Percentiles rank a stretch among this genome's conserved stretches.
Conservation (phyloP, 2,329 filamentous ascomycete genomes). For the Penicillium sp. region DNA sequence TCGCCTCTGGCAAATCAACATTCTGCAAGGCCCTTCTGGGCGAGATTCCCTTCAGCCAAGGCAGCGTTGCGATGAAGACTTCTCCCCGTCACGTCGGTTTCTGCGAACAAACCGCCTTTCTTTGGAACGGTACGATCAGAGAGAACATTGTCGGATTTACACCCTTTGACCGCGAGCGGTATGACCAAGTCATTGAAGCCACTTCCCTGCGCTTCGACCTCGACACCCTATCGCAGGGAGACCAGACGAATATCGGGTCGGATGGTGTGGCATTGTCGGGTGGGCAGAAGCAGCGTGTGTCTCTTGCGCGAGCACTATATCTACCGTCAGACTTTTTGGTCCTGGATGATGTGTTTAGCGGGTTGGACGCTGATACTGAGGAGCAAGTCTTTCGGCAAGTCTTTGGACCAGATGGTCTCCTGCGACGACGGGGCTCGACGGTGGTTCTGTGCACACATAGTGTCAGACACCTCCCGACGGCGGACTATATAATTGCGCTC, state of each 20-base stretch:
- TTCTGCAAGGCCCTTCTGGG: constrained; percentile 11
- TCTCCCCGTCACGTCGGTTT: not conserved
- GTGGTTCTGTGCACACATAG: not conserved
- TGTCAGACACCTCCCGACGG: not conserved
- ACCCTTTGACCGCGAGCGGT: constrained; percentile 3
- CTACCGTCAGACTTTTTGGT: constrained; percentile 1
- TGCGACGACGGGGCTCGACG: not conserved
- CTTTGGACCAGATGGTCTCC: constrained; percentile 29
- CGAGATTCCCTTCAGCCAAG: constrained; percentile 6
- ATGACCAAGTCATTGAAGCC: not conserved
- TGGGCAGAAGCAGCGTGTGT: constrained; percentile 15
- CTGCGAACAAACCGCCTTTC: not conserved
- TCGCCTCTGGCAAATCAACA: constrained; percentile 15
- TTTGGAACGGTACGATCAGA: not conserved
- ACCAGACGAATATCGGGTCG: constrained; percentile 8
- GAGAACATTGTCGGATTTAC: not conserved
- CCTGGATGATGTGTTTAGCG: constrained; percentile 48
- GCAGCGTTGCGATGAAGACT: not conserved
- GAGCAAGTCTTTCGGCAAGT: constrained; percentile 40
- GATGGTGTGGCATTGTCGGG: constrained; percentile 11
- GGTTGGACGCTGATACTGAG: constrained; percentile 44
- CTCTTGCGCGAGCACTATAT: constrained; percentile 12
- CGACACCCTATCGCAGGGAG: not conserved
- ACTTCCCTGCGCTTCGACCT: not conserved
- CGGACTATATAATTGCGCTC: not conserved